phyloP scores from a whole-genome alignment of 2,329 filamentous ascomycete species.

The Mycosphaerella sp. region DNA sequence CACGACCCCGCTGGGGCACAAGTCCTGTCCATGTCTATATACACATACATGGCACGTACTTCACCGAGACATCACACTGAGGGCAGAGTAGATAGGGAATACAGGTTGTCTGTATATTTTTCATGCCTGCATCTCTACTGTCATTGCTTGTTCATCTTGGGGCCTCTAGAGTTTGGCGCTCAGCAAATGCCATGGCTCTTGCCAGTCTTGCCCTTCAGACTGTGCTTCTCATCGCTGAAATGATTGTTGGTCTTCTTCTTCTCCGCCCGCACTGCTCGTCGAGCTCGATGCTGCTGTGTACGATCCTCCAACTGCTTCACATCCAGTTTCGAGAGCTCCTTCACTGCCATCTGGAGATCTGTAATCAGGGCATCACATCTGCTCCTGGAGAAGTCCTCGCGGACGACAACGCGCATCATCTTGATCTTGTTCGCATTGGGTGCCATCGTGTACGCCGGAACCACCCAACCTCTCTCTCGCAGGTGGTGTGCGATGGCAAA shows the following conservation, averaged over 20 bases:
- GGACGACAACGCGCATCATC: conserved; percentile 85
- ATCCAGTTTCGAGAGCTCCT: conserved; percentile 68
- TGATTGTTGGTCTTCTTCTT: conserved; percentile 36
- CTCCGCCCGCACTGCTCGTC: conserved; percentile 20
- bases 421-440: conserved; percentile 77
- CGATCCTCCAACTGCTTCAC: conserved; percentile 62
- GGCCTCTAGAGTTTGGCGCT: background rate
- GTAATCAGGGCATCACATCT: conserved; percentile 70
- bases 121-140: background rate
- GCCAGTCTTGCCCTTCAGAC: conserved; percentile 78
- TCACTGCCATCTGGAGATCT: conserved; percentile 72
- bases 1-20: too few relatives aligned
- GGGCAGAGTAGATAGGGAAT: too few relatives aligned
- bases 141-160: background rate
- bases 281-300: conserved; percentile 42
- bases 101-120: too few relatives aligned
- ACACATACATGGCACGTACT: background rate
- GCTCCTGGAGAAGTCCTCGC: conserved; percentile 81
- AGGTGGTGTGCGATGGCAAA: conserved; percentile 67
- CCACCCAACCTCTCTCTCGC: conserved; percentile 81
- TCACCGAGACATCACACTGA: background rate
- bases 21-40: background rate
- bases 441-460: conserved; percentile 96
- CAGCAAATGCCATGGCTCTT: conserved; percentile 88
- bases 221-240: conserved; percentile 71